Evolutionary conservation across 306 rosid species (phyloP).

Genomic region (Pyrus pyrifolia): DNA sequence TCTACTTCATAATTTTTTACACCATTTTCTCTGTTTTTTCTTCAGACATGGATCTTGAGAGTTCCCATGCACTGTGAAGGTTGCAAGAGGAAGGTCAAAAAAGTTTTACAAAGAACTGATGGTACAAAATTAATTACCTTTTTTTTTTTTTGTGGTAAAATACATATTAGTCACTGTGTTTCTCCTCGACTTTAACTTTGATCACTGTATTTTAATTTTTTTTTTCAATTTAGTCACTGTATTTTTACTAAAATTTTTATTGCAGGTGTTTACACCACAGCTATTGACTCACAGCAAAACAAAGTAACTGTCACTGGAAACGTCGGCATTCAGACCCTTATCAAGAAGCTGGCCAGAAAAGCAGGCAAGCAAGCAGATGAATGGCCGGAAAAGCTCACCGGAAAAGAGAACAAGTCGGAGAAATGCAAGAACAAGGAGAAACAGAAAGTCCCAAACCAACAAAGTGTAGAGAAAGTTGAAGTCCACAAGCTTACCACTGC

Average conservation of each 20-base stretch:
- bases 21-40: not conserved
- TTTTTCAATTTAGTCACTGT: too few species aligned
- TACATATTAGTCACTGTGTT: not conserved
- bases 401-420: conserved; percentile 32
- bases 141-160: not conserved
- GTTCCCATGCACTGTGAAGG: conserved; percentile 89
- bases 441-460: conserved; percentile 18
- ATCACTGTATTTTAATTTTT: not conserved
- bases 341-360: conserved; percentile 41
- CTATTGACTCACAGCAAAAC: conserved; percentile 52
- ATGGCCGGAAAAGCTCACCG: conserved; percentile 50
- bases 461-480: conserved; percentile 9
- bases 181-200: not conserved
- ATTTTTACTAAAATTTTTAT: not conserved
- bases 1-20: not conserved
- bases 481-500: conserved; percentile 13
- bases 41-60: conserved; percentile 68
- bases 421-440: conserved; percentile 29
- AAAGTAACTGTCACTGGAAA: conserved; percentile 72
- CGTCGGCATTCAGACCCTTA: conserved; percentile 54
- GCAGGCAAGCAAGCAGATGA: conserved; percentile 70
- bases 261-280: conserved; percentile 66
- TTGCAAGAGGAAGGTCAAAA: conserved; percentile 78
- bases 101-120: conserved; percentile 66
- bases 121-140: conserved; percentile 32